These are phyloP conservation scores for Spathaspora sp. DNA, from an alignment of 1,139 yeast genomes.

Conservation along the genomic window DNA sequence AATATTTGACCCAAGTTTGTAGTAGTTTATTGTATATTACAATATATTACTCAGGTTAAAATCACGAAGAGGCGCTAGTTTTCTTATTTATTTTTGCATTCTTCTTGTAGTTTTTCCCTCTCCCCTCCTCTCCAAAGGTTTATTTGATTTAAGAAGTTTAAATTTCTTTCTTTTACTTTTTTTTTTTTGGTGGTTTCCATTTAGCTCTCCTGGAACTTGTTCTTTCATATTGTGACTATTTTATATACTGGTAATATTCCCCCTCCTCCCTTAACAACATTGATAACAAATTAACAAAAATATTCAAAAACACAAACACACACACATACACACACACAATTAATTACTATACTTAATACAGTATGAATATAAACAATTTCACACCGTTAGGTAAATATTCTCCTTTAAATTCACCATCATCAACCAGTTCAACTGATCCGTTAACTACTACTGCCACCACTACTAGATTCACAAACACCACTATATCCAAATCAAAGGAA, in stretches of 20 bases:
- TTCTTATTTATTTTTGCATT: not conserved
- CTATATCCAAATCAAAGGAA: slow-evolving; percentile 4
- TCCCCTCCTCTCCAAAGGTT: not conserved
- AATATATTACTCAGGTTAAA: not conserved
- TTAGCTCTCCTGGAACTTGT: not conserved
- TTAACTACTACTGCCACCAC: not conserved
- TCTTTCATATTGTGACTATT: not conserved
- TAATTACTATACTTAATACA: too few relatives aligned
- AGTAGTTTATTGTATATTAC: not conserved
- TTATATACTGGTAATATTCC: not conserved
- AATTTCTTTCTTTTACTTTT: not conserved
- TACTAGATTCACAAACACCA: not conserved
- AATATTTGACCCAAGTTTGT: not conserved
- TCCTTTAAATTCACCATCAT: slow-evolving; percentile 11
- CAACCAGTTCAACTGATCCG: slow-evolving; percentile 7
- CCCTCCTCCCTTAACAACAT: not conserved
- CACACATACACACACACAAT: not conserved
- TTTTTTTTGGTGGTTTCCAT: not conserved
- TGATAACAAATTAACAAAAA: too few relatives aligned
- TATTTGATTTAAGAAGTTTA: not conserved
- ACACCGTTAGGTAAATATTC: slow-evolving; percentile 9
- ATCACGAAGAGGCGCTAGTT: not conserved
- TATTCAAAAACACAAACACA: too few relatives aligned
- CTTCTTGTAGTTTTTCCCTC: not conserved
- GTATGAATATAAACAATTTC: not conserved